Evolutionary conservation across 805 yeast genomes (phyloP).

Genomic region (Yamadazyma phyllophila): DNA sequence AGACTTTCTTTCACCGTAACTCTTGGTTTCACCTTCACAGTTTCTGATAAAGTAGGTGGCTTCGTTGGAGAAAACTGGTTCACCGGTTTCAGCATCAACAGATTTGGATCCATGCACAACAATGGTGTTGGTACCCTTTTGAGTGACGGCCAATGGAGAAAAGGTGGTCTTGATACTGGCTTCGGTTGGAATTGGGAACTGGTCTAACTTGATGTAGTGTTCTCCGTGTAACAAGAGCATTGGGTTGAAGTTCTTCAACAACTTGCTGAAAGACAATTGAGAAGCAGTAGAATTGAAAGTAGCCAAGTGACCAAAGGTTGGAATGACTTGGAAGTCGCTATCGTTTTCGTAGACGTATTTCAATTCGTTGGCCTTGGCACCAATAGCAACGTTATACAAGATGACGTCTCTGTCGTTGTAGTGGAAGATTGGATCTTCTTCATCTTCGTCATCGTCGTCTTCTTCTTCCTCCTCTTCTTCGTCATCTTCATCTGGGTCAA

Average conservation of each 20-base stretch:
- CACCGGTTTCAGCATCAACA: slow-evolving; percentile 64
- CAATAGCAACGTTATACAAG: slow-evolving; percentile 85
- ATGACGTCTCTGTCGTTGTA: slow-evolving; percentile 72
- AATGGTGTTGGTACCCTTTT: slow-evolving; percentile 84
- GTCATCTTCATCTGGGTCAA: slow-evolving; percentile 49
- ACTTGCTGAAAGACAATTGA: slow-evolving; percentile 53
- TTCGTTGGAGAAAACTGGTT: slow-evolving; percentile 72
- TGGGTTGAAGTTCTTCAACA: slow-evolving; percentile 82
- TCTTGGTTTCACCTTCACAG: slow-evolving; percentile 53
- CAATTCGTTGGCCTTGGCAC: slow-evolving; percentile 76
- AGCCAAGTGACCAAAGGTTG: slow-evolving; percentile 89
- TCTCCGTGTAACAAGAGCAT: slow-evolving; percentile 92
- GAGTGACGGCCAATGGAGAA: slow-evolving; percentile 69
- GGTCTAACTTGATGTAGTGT: slow-evolving; percentile 76
- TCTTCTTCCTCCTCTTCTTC: slow-evolving; percentile 42
- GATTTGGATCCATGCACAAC: slow-evolving; percentile 74
- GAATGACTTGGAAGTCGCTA: slow-evolving; percentile 77
- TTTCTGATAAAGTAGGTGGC: slow-evolving; percentile 84
- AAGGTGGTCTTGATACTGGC: slow-evolving; percentile 62
- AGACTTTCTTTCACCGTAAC: slow-evolving; percentile 46
- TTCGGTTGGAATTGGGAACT: slow-evolving; percentile 75
- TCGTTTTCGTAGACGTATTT: slow-evolving; percentile 77
- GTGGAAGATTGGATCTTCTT: slow-evolving; percentile 46
- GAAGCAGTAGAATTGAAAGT: slow-evolving; percentile 64
- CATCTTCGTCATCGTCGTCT: slow-evolving; percentile 39